These are phyloP conservation scores for Pseudotsuga menziesii DNA, from an alignment of 75 land plant genomes.

Conservation along the genomic window DNA sequence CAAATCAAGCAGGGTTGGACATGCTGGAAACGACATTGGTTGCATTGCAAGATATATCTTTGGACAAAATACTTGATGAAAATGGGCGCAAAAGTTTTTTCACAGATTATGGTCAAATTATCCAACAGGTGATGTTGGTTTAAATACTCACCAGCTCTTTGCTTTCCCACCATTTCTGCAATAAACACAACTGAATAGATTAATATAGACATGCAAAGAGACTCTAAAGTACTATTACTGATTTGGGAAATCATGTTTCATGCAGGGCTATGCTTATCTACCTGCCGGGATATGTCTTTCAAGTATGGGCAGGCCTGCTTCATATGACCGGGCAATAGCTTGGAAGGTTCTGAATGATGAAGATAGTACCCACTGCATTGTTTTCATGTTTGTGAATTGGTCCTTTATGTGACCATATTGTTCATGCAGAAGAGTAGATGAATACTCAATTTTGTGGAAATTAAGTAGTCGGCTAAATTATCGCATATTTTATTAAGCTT, in stretches of 20 bases:
- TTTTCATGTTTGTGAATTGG: constrained; percentile 79
- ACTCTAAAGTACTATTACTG: not conserved
- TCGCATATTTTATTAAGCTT: constrained; percentile 1
- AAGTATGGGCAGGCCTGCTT: constrained; percentile 75
- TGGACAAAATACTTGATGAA: constrained; percentile 71
- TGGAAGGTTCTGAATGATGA: constrained; percentile 92
- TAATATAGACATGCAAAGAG: not conserved
- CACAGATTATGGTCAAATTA: constrained; percentile 51
- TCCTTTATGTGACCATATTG: constrained; percentile 49
- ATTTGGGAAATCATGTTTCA: not conserved
- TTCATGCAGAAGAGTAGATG: constrained; percentile 41
- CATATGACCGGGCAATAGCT: constrained; percentile 79
- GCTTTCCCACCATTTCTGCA: not conserved
- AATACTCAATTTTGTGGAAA: not conserved
- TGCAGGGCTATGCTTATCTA: constrained; percentile 75
- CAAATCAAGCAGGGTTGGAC: constrained; percentile 72
- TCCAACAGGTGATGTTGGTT: constrained; percentile 49
- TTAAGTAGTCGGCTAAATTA: not conserved
- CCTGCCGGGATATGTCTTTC: constrained; percentile 90
- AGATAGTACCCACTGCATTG: constrained; percentile 60
- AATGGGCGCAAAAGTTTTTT: constrained; percentile 37
- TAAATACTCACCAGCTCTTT: not conserved
- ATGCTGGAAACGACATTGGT: constrained; percentile 59
- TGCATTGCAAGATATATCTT: constrained; percentile 51
- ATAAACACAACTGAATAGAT: not conserved